A percentile compares a stretch with the other conserved stretches of the same genome.
These are phyloP conservation scores for Diplodia intermedia DNA, from an alignment of 2,329 filamentous ascomycete species.

Conservation along the genomic window DNA sequence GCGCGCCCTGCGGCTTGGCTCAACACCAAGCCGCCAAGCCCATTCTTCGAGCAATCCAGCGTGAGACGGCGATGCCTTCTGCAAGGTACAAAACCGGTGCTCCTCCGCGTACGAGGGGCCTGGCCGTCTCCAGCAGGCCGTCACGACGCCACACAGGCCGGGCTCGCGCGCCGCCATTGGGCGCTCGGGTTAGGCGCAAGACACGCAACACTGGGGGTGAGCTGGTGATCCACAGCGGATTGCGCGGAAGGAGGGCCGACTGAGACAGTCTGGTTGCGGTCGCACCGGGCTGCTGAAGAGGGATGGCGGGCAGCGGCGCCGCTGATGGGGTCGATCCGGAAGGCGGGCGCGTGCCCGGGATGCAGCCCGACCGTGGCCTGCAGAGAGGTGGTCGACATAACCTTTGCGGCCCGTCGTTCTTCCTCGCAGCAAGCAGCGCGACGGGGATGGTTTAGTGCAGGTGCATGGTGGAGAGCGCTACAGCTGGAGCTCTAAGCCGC, in stretches of 20 bases:
- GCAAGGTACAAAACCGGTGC: constrained; percentile 32
- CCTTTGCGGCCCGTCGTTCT: constrained; percentile 28
- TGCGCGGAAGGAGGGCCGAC: constrained; percentile 28
- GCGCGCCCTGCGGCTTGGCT: constrained; percentile 15
- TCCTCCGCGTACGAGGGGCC: constrained; percentile 24
- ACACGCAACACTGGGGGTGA: constrained; percentile 29
- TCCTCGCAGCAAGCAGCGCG: constrained; percentile 14
- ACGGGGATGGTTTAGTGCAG: constrained; percentile 26
- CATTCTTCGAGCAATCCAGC: constrained; percentile 27
- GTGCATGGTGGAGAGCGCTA: constrained; percentile 17
- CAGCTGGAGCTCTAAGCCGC: constrained; percentile 8
- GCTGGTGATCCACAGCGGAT: constrained; percentile 30
- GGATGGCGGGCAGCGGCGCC: constrained; percentile 2
- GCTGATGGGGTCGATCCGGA: not conserved
- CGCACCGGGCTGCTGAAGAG: constrained; percentile 18
- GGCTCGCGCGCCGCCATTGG: constrained; percentile 11
- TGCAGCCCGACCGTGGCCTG: not conserved
- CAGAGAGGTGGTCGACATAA: constrained; percentile 26
- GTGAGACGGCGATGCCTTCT: constrained; percentile 27
- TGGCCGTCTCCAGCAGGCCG: constrained; percentile 22
- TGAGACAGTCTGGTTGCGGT: constrained; percentile 32
- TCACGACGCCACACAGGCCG: constrained; percentile 21
- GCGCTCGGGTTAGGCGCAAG: constrained; percentile 1
- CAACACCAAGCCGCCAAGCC: constrained; percentile 28
- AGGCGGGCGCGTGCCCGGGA: constrained; percentile 1